Conservation (phyloP, 805 yeast species). For the Schizosaccharomyces octosporus region DNA sequence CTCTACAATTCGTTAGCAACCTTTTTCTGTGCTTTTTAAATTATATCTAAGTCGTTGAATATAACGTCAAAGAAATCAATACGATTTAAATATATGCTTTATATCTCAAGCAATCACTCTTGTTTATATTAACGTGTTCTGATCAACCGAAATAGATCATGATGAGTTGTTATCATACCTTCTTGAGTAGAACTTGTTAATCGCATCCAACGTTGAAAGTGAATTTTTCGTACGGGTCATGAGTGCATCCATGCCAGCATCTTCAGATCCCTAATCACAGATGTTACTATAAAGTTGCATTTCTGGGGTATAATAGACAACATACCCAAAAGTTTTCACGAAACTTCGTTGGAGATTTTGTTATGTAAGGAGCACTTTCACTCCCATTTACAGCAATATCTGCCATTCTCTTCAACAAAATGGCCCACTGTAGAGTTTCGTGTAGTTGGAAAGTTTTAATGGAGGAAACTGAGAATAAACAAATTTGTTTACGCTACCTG, state of each 20-base stretch:
- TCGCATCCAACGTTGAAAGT: slow-evolving; percentile 29
- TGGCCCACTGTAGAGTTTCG: background rate
- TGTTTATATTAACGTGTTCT: slow-evolving; percentile 18
- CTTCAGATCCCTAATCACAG: background rate
- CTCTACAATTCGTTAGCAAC: slow-evolving; percentile 8
- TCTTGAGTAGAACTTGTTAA: slow-evolving; percentile 19
- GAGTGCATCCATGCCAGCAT: background rate
- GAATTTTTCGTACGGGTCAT: slow-evolving; percentile 29
- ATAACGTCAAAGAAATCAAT: no score
- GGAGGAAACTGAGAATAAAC: background rate
- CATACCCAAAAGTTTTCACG: slow-evolving; percentile 10
- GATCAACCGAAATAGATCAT: no score
- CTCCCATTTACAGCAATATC: background rate
- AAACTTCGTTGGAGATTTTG: slow-evolving; percentile 3
- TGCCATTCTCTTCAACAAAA: background rate
- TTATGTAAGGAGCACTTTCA: background rate
- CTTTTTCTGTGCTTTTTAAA: background rate
- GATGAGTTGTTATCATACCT: no score
- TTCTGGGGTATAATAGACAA: background rate
- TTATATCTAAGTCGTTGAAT: no score
- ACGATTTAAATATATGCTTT: background rate
- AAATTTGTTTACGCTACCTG: background rate
- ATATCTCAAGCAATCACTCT: background rate
- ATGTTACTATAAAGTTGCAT: background rate
- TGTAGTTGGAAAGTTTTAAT: background rate